Percentiles rank a stretch among this genome's conserved stretches.
Evolutionary conservation across 768 basidiomycete genomes (phyloP).

Genomic region (Naematelia encephala): DNA sequence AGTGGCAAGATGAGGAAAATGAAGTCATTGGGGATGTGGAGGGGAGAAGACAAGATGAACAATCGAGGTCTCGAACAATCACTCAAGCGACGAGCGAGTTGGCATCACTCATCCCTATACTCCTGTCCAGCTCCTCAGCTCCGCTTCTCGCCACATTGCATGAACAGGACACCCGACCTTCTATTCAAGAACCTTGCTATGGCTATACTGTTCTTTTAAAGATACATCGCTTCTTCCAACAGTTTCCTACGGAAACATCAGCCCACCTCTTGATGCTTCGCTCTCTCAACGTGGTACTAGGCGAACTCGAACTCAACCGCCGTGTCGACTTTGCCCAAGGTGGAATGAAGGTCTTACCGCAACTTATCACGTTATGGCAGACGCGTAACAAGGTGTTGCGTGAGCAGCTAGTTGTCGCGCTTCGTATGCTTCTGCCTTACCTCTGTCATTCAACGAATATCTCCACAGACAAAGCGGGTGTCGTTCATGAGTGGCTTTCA

Average conservation of each 20-base stretch:
- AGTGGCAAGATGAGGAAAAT: constrained; percentile 45
- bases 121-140: constrained; percentile 54
- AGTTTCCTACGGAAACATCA: constrained; percentile 70
- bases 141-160: constrained; percentile 15
- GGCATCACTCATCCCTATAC: constrained; percentile 54
- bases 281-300: constrained; percentile 66
- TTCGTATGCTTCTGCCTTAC: constrained; percentile 71
- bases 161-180: neutral
- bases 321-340: constrained; percentile 61
- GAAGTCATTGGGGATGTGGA: constrained; percentile 35
- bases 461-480: constrained; percentile 3
- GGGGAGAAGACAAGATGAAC: constrained; percentile 1
- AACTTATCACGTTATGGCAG: constrained; percentile 68
- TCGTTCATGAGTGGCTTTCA: constrained; percentile 17
- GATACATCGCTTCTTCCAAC: constrained; percentile 64
- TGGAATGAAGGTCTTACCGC: constrained; percentile 63
- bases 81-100: constrained; percentile 68
- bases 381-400: constrained; percentile 73
- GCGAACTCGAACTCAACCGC: constrained; percentile 73
- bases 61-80: constrained; percentile 11
- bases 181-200: constrained; percentile 4
- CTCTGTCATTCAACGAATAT: constrained; percentile 52
- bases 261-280: constrained; percentile 72
- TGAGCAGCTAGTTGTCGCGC: constrained; percentile 71
- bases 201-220: constrained; percentile 58